phyloP scores from a whole-genome alignment of 148 eudicot genomes.

The Diospyros lotus region DNA sequence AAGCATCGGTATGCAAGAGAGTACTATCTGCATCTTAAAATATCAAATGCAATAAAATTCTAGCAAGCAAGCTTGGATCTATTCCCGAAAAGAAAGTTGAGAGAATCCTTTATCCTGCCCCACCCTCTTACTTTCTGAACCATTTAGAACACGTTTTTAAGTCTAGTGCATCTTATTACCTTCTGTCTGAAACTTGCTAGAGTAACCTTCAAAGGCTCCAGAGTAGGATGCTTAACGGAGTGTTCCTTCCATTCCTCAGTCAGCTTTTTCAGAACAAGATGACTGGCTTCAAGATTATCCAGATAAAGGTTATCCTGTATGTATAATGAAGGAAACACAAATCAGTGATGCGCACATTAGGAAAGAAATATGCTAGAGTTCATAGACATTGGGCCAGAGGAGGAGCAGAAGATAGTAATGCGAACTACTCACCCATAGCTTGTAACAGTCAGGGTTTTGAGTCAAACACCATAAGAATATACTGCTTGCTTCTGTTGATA shows the following conservation, averaged over 20 bases:
- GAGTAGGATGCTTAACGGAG: conserved; percentile 30
- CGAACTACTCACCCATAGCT: conserved; percentile 52
- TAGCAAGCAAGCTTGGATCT: neutral
- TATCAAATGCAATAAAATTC: neutral
- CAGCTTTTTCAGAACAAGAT: conserved; percentile 37
- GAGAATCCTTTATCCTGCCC: too few relatives aligned
- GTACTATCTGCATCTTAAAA: too few relatives aligned
- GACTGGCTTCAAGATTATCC: conserved; percentile 51
- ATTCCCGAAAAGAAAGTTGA: neutral
- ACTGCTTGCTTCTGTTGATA: conserved; percentile 46
- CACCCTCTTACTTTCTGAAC: neutral
- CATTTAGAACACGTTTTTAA: neutral
- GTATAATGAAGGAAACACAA: neutral
- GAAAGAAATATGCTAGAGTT: neutral
- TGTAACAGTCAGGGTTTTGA: conserved; percentile 51
- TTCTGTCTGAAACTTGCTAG: conserved; percentile 44
- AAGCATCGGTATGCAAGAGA: neutral
- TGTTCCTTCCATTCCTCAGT: conserved; percentile 35
- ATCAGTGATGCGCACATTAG: neutral
- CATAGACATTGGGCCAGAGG: neutral
- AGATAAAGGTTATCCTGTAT: conserved; percentile 45
- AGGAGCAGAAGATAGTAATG: neutral
- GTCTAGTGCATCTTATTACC: conserved; percentile 25
- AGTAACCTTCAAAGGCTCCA: conserved; percentile 29
- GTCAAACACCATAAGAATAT: conserved; percentile 52